Evolutionary conservation across 2,329 filamentous ascomycete genomes (phyloP).

Genomic region (Cercospora zeae-maydis): DNA sequence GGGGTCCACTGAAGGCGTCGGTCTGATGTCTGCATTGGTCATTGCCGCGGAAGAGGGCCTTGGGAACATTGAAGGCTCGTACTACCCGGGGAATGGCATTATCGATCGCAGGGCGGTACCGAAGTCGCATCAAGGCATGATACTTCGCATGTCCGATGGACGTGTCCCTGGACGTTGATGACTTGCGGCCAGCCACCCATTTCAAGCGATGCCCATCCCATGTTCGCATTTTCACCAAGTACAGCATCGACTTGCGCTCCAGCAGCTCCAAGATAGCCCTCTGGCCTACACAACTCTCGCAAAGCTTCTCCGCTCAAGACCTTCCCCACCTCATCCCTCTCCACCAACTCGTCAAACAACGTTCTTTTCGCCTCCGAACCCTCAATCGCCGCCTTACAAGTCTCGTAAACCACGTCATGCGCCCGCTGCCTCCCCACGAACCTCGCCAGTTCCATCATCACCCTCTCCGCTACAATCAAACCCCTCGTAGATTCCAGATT

Average conservation of each 20-base stretch:
- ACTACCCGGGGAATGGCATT: background rate
- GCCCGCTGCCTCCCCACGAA: constrained; percentile 35
- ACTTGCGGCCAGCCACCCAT: background rate
- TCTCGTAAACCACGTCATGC: constrained; percentile 39
- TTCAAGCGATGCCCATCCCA: background rate
- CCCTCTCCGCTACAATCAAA: constrained; percentile 39
- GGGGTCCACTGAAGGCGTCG: background rate
- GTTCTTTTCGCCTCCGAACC: constrained; percentile 10
- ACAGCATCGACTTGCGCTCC: constrained; percentile 26
- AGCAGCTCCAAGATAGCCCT: constrained; percentile 28
- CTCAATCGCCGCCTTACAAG: constrained; percentile 32
- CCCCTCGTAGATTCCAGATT: constrained; percentile 37
- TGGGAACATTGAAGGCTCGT: background rate
- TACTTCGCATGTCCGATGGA: background rate
- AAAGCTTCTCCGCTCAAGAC: constrained; percentile 20
- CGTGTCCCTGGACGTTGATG: background rate
- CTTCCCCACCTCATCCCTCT: constrained; percentile 19
- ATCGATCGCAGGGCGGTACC: background rate
- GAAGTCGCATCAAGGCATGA: background rate
- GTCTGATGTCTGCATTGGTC: background rate
- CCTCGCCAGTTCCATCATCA: constrained; percentile 40
- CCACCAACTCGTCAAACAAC: constrained; percentile 19
- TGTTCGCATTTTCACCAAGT: background rate
- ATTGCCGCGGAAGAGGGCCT: background rate
- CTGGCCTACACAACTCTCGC: constrained; percentile 28